Conservation (phyloP, 306 rosid species). For the Cotoneaster glaucophyllus region DNA sequence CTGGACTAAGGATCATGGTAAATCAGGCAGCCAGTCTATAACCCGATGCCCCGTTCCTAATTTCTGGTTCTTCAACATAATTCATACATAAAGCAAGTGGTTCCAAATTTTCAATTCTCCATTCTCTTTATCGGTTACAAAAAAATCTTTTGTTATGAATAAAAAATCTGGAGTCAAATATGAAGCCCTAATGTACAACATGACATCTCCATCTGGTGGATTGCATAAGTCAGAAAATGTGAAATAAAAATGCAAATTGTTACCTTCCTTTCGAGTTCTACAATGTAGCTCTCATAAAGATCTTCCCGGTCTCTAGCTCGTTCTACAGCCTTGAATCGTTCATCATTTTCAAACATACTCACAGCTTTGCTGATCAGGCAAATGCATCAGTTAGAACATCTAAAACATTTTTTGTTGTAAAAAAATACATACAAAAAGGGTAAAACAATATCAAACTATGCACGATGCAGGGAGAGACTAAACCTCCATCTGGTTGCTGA, state of each 20-base stretch:
- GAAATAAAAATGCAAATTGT: constrained; percentile 9
- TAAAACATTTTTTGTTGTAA: neutral
- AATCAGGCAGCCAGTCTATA: neutral
- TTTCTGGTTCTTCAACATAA: neutral
- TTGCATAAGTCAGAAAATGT: neutral
- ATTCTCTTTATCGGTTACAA: neutral
- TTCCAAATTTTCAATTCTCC: neutral
- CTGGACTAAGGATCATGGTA: neutral
- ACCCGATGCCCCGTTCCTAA: neutral
- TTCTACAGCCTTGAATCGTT: constrained; percentile 88
- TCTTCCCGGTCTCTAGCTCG: constrained; percentile 82
- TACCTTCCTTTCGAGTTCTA: constrained; percentile 97
- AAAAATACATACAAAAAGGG: neutral
- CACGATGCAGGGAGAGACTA: constrained; percentile 19
- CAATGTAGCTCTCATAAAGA: constrained; percentile 93
- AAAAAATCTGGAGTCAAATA: neutral
- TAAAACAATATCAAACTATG: neutral
- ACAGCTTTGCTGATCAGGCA: constrained; percentile 75
- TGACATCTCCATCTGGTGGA: neutral
- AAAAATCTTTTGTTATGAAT: neutral
- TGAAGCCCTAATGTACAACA: constrained; percentile 3
- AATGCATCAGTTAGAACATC: constrained; percentile 21
- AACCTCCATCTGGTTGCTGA: constrained; percentile 97
- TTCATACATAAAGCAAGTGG: neutral
- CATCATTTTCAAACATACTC: constrained; percentile 85